Conservation (phyloP, 371 early-diverging fungal genomes). For the Zopfochytrium polystomum region DNA sequence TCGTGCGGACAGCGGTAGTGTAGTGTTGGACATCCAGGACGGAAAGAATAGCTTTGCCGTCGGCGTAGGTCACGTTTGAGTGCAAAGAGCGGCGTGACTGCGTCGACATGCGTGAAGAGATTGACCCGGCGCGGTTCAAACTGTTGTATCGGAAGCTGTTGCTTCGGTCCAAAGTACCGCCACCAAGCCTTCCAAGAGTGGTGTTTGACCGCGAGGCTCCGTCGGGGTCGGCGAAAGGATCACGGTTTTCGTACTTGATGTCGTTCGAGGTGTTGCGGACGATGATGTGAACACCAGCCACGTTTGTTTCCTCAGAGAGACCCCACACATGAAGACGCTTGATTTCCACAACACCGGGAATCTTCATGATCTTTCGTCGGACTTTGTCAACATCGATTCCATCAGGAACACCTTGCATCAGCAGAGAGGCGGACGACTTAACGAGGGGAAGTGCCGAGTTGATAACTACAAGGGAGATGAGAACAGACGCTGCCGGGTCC, state of each 20-base stretch:
- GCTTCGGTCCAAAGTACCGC: neutral
- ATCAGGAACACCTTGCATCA: slow-evolving; percentile 32
- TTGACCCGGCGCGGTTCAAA: too few species aligned
- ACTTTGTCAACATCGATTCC: neutral
- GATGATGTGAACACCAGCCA: slow-evolving; percentile 15
- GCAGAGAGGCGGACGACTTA: slow-evolving; percentile 29
- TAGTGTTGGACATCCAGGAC: neutral
- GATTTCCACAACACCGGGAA: slow-evolving; percentile 16
- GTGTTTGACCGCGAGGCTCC: neutral
- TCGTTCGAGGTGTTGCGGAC: neutral
- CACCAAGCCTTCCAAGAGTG: neutral
- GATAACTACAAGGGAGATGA: slow-evolving; percentile 38
- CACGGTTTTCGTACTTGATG: too few species aligned
- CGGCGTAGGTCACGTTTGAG: too few species aligned
- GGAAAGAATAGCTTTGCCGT: too few species aligned
- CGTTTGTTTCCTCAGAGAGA: slow-evolving; percentile 7
- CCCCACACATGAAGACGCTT: slow-evolving; percentile 20
- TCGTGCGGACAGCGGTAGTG: neutral
- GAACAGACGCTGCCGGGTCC: slow-evolving; percentile 37
- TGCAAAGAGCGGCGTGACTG: too few species aligned
- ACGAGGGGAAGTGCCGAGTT: slow-evolving; percentile 35
- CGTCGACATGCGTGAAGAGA: too few species aligned
- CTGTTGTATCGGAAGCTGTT: too few species aligned
- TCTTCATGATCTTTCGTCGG: neutral
- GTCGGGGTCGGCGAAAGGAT: too few species aligned